phyloP scores from a whole-genome alignment of 768 basidiomycete species.

The Trametes gibbosa region DNA sequence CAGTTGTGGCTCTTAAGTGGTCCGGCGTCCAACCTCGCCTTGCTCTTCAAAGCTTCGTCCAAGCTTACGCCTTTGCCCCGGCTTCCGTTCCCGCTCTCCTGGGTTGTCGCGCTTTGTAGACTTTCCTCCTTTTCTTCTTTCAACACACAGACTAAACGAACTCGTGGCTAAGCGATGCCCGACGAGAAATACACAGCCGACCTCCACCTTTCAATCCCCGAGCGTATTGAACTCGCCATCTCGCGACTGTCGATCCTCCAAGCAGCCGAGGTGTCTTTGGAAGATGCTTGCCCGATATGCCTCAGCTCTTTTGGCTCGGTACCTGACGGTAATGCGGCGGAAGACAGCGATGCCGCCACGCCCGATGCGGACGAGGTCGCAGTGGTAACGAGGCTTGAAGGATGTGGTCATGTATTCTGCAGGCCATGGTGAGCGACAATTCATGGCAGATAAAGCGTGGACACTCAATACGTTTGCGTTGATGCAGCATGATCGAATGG shows the following conservation, averaged over 20 bases:
- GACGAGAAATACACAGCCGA: conserved; percentile 16
- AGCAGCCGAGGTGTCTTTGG: conserved; percentile 38
- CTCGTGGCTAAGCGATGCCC: conserved; percentile 5
- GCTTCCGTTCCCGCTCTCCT: neutral
- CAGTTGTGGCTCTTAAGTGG: neutral
- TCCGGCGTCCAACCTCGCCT: neutral
- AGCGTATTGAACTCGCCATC: conserved; percentile 38
- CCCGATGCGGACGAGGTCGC: conserved; percentile 17
- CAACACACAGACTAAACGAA: no score
- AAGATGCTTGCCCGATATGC: conserved; percentile 69
- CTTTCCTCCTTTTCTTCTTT: neutral
- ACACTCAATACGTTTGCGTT: conserved; percentile 38
- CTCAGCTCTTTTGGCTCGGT: conserved; percentile 49
- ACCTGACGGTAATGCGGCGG: conserved; percentile 17
- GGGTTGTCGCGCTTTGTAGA: neutral
- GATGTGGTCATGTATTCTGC: conserved; percentile 70
- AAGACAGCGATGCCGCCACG: neutral
- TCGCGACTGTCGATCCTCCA: conserved; percentile 43
- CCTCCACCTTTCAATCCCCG: conserved; percentile 21
- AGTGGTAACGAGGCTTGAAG: conserved; percentile 56
- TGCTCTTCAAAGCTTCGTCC: neutral
- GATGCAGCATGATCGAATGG: conserved; percentile 60
- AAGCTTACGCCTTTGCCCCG: neutral
- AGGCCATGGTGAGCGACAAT: conserved; percentile 50
- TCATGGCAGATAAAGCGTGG: neutral